Evolutionary conservation across 2,329 filamentous ascomycete species (phyloP).

Genomic region (Didymella pomorum): DNA sequence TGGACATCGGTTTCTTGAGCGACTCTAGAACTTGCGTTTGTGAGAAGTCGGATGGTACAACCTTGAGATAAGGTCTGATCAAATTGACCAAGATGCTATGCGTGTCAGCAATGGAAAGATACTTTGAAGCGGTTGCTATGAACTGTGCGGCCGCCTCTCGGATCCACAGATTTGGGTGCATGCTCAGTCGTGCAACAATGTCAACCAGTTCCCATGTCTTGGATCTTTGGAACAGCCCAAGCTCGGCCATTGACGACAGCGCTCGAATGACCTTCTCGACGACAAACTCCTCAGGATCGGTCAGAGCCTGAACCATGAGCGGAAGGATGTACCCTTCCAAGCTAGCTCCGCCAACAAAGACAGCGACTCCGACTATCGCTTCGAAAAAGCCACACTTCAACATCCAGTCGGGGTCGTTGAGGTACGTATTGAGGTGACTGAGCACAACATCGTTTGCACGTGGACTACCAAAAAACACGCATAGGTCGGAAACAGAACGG

Average conservation of each 20-base stretch:
- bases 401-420: slow-evolving; percentile 97
- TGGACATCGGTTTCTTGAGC: slow-evolving; percentile 80
- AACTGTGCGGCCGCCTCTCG: slow-evolving; percentile 88
- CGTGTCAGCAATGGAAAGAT: slow-evolving; percentile 79
- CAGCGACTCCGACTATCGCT: slow-evolving; percentile 89
- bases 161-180: slow-evolving; percentile 96
- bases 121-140: slow-evolving; percentile 76
- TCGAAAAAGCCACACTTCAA: slow-evolving; percentile 97
- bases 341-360: slow-evolving; percentile 86
- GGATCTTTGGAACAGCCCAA: slow-evolving; percentile 84
- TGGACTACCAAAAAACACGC: slow-evolving; percentile 92
- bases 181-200: slow-evolving; percentile 81
- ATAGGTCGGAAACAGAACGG: slow-evolving; percentile 88
- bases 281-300: slow-evolving; percentile 92
- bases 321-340: slow-evolving; percentile 95
- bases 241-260: slow-evolving; percentile 83
- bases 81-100: slow-evolving; percentile 85
- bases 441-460: slow-evolving; percentile 95
- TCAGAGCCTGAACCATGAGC: slow-evolving; percentile 92
- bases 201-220: slow-evolving; percentile 90
- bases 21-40: slow-evolving; percentile 80
- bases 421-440: slow-evolving; percentile 94
- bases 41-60: slow-evolving; percentile 71
- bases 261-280: slow-evolving; percentile 90
- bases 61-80: slow-evolving; percentile 81